Evolutionary conservation across 257 asterid genomes (phyloP).

Genomic region (Ilex aquifolium): DNA sequence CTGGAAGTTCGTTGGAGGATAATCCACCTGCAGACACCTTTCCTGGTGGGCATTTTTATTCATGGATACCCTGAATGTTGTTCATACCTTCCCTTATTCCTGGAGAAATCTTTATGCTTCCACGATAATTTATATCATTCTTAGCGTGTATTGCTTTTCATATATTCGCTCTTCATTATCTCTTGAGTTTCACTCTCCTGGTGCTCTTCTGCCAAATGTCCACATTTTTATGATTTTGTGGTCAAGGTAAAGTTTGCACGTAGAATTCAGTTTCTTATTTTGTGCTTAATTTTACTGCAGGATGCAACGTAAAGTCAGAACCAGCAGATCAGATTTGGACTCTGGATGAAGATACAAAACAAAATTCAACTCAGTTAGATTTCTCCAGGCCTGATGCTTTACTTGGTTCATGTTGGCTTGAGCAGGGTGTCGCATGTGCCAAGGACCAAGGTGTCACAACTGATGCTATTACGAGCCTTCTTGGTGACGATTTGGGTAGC

Average conservation of each 20-base stretch:
- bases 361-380: slow-evolving; percentile 10
- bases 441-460: slow-evolving; percentile 19
- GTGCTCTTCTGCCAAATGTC: no score
- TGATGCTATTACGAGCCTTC: slow-evolving; percentile 19
- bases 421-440: slow-evolving; percentile 15
- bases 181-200: not conserved
- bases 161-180: not conserved
- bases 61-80: no score
- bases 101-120: not conserved
- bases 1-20: slow-evolving; percentile 29
- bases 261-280: not conserved
- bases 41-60: not conserved
- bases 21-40: slow-evolving; percentile 26
- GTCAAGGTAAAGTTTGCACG: no score
- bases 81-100: not conserved
- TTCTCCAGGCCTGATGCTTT: slow-evolving; percentile 35
- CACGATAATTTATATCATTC: no score
- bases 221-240: no score
- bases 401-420: slow-evolving; percentile 48
- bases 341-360: slow-evolving; percentile 23
- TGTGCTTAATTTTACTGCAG: slow-evolving; percentile 18
- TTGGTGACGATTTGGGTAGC: slow-evolving; percentile 22
- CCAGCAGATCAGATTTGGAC: slow-evolving; percentile 30
- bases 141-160: no score
- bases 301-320: slow-evolving; percentile 36